These are phyloP conservation scores for Neofusicoccum kwambonambiense DNA, from an alignment of 2,329 filamentous ascomycete genomes.

Conservation along the genomic window DNA sequence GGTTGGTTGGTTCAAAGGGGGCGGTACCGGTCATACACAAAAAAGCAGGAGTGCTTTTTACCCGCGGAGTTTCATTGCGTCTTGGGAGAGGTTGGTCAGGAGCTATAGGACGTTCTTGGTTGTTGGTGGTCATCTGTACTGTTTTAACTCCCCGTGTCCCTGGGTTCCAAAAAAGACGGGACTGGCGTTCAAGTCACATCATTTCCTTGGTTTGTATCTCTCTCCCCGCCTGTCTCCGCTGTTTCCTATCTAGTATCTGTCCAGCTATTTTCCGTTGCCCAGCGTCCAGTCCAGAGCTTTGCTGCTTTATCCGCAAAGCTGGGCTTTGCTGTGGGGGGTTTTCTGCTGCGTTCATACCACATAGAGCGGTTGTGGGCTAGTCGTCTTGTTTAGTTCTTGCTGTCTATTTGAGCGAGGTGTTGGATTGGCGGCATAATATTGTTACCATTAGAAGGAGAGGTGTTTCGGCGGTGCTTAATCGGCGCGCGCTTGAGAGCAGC, in stretches of 20 bases:
- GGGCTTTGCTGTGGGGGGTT: background rate
- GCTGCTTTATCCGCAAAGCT: conserved; percentile 5
- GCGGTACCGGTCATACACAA: conserved; percentile 13
- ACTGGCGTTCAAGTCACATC: conserved; percentile 1
- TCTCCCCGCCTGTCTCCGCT: background rate
- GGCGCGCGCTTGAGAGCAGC: background rate
- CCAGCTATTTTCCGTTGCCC: background rate
- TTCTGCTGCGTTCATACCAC: conserved; percentile 6
- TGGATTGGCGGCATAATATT: background rate
- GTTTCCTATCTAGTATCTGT: background rate
- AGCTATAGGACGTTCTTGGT: background rate
- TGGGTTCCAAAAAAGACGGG: conserved; percentile 8
- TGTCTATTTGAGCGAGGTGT: conserved; percentile 9
- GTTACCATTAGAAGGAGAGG: background rate
- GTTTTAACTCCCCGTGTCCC: background rate
- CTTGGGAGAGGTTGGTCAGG: conserved; percentile 1
- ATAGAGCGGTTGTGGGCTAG: background rate
- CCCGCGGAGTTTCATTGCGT: conserved; percentile 8
- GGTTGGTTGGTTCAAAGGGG: conserved; percentile 6
- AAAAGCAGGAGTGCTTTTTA: conserved; percentile 12
- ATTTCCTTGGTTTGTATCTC: background rate
- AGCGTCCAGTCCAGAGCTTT: background rate
- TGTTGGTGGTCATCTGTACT: background rate
- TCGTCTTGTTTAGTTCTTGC: background rate
- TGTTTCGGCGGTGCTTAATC: background rate